A percentile compares a stretch with the other conserved stretches of the same genome.
Evolutionary conservation across 805 yeast species (phyloP).

Genomic region (Saturnispora diversa): DNA sequence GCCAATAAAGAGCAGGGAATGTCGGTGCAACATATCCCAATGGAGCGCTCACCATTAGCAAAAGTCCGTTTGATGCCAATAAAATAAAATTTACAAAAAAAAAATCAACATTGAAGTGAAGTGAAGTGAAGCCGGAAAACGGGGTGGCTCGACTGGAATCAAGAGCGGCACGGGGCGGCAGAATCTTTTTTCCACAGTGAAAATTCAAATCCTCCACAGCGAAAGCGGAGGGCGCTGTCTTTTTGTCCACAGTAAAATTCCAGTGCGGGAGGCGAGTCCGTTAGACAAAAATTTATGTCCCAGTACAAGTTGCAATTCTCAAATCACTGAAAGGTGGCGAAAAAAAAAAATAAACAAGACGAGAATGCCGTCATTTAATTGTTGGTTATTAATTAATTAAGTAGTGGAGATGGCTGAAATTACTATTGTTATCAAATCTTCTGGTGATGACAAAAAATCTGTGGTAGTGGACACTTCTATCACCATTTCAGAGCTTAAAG

Average conservation of each 20-base stretch:
- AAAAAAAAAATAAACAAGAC: too few species aligned
- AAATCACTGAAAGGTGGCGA: background rate
- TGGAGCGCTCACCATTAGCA: slow-evolving; percentile 44
- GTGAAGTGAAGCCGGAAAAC: background rate
- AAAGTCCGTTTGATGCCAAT: background rate
- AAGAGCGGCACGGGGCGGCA: too few species aligned
- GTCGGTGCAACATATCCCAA: slow-evolving; percentile 72
- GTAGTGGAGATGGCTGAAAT: slow-evolving; percentile 16
- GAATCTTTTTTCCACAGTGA: too few species aligned
- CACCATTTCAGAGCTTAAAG: slow-evolving; percentile 65
- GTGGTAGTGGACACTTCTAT: slow-evolving; percentile 44
- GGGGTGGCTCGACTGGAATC: too few species aligned
- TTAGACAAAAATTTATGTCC: too few species aligned
- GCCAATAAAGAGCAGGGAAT: slow-evolving; percentile 81
- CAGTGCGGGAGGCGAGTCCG: too few species aligned
- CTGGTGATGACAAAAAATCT: slow-evolving; percentile 77
- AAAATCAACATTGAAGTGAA: too few species aligned
- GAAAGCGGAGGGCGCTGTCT: too few species aligned
- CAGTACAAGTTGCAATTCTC: too few species aligned
- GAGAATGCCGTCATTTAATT: too few species aligned
- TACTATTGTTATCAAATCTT: slow-evolving; percentile 22
- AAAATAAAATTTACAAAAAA: too few species aligned
- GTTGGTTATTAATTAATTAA: background rate
- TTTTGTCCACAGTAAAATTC: background rate
- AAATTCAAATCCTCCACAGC: too few species aligned